Evolutionary conservation across 768 basidiomycete species (phyloP), one percentile per base, ranked within the genome.

Genomic region (Boletus pseudopeckii): DNA sequence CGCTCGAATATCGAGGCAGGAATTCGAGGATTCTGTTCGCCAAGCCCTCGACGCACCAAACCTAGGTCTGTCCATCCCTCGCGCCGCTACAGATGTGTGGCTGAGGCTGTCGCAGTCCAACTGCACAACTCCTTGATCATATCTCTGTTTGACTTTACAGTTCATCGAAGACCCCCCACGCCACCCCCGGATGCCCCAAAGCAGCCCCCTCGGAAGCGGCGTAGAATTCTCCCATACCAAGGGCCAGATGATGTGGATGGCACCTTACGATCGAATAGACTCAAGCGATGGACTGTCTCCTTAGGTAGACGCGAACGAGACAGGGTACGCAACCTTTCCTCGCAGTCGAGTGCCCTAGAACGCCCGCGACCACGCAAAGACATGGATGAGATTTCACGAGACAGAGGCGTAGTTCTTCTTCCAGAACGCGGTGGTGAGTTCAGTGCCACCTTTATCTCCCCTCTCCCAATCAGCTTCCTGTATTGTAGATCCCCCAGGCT

Each of bases 51-150:
- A 82, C 61, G 78, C 80, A 1, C 76, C 83, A 22, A 78, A 77
- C 48, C 76, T 88, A 22, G 72, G 78, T 77, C 34, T 18, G 64
- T 68, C 38, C n/a, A 9, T 28, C 44, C 18, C 20, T 41, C 44
- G 26, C 48, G 18, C 15, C 26, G 7, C 24, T 18, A 18, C 43
- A 36, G 15, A 30, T 39, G 11, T 11, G 17, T n/a, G 13, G 28
- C 62, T 63, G 22, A 65, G 52, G 24, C 26, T 32, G 52, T 10
- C 40, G n/a, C 56, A 86, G 86, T 90, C 28, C 88, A 90, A 68
- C 73, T 91, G 2, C 90, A 92, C 65, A 92, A 92, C 68, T 84
- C 90, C 11, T 76, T 92, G 32, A 84, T 92, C 34, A 90, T 92
- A 30, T 90, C 90, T 2, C 70, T 92, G 15, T 89, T 92, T 57